Evolutionary conservation across 2,329 filamentous ascomycete species (phyloP).

Genomic region (Triangularia setosa): DNA sequence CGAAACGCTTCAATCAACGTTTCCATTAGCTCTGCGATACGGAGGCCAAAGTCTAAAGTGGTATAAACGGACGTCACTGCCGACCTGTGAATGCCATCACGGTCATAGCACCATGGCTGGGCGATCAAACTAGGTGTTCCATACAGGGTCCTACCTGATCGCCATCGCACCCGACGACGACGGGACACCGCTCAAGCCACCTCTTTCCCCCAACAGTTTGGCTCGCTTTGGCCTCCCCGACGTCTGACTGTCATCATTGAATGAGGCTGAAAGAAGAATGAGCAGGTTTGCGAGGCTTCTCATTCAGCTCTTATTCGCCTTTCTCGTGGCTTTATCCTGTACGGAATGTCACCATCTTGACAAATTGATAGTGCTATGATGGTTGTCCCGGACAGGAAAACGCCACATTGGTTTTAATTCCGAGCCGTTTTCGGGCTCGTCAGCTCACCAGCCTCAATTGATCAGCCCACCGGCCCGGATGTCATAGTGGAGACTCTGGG

Average conservation of each 20-base stretch:
- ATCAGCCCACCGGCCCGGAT: background rate
- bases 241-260: background rate
- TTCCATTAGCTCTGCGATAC: background rate
- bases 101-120: background rate
- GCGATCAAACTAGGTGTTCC: background rate
- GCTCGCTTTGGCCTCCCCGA: background rate
- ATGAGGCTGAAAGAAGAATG: too few species aligned
- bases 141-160: background rate
- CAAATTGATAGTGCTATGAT: too few species aligned
- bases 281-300: background rate
- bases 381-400: too few species aligned
- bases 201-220: background rate
- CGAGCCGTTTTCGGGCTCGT: background rate
- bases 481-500: background rate
- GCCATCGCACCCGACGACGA: background rate
- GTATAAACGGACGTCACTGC: background rate
- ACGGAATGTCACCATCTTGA: too few species aligned
- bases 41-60: background rate
- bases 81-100: background rate
- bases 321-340: too few species aligned
- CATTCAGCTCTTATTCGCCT: too few species aligned
- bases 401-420: conserved; percentile 1
- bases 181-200: background rate
- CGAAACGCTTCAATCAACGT: too few species aligned
- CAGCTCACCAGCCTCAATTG: background rate